These are phyloP conservation scores for Morella rubra DNA, from an alignment of 306 rosid genomes.

Conservation along the genomic window DNA sequence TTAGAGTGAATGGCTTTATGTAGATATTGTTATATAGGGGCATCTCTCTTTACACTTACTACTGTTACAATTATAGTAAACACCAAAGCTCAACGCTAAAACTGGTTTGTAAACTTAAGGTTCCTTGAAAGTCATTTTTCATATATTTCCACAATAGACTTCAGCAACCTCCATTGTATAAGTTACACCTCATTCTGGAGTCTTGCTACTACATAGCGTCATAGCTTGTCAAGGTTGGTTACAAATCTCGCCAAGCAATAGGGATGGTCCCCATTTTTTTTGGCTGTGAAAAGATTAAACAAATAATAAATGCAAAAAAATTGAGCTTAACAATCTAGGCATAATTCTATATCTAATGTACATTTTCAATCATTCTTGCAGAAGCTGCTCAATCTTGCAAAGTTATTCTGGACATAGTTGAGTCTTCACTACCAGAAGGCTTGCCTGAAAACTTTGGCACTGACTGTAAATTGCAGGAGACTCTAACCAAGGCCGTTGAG, in stretches of 20 bases:
- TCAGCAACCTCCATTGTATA: background rate
- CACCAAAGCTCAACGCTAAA: too few species aligned
- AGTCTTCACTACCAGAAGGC: constrained; percentile 84
- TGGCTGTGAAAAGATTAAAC: background rate
- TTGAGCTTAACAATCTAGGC: constrained; percentile 28
- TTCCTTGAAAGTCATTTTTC: background rate
- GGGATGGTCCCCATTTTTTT: background rate
- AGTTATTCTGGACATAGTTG: constrained; percentile 79
- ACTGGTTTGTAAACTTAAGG: background rate
- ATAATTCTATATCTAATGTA: constrained; percentile 30
- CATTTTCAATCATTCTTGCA: constrained; percentile 49
- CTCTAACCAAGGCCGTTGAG: constrained; percentile 65
- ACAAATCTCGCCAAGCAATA: background rate
- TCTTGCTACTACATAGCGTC: background rate
- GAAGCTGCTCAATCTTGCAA: constrained; percentile 91
- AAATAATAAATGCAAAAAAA: background rate
- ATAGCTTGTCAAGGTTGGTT: background rate
- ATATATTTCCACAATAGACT: background rate
- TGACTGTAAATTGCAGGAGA: constrained; percentile 94
- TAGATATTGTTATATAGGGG: too few species aligned
- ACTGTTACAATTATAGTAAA: too few species aligned
- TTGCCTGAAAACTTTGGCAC: constrained; percentile 69
- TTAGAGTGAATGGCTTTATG: too few species aligned
- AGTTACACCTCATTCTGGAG: background rate
- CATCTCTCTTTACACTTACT: too few species aligned